Conservation (phyloP, 2,329 filamentous ascomycete genomes). For the Chaetomiaceae sp. region DNA sequence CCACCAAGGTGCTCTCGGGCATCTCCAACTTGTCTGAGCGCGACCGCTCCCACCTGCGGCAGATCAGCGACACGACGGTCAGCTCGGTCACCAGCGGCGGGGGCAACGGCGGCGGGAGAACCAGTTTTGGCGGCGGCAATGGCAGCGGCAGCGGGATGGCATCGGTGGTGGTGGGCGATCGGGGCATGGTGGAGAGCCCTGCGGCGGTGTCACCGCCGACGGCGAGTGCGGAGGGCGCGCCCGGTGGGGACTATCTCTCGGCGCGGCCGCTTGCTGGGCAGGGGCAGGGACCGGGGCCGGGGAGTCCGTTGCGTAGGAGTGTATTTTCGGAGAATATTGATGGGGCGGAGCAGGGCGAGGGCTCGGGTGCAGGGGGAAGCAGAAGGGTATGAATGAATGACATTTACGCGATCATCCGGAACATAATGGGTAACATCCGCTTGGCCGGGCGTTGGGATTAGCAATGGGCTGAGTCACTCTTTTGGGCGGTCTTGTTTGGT, state of each 20-base stretch:
- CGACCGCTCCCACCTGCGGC: slow-evolving; percentile 35
- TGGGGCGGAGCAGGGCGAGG: neutral
- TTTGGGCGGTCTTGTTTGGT: neutral
- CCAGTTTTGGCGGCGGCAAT: neutral
- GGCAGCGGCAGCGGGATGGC: neutral
- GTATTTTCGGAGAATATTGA: slow-evolving; percentile 38
- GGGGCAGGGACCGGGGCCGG: slow-evolving; percentile 10
- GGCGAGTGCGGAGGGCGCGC: neutral
- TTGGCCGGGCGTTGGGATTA: neutral
- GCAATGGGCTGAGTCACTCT: neutral
- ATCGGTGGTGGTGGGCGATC: neutral
- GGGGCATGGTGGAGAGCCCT: slow-evolving; percentile 11
- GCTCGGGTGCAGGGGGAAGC: neutral
- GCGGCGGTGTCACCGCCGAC: slow-evolving; percentile 25
- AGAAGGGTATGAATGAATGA: neutral
- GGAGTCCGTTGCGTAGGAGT: slow-evolving; percentile 32
- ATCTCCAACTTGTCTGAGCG: slow-evolving; percentile 38
- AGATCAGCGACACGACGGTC: slow-evolving; percentile 38
- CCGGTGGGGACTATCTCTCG: slow-evolving; percentile 24
- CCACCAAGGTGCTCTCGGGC: slow-evolving; percentile 31
- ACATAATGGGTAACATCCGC: neutral
- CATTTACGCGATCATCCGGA: neutral
- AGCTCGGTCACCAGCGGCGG: slow-evolving; percentile 26
- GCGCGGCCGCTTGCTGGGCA: slow-evolving; percentile 1
- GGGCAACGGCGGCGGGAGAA: neutral